A percentile compares a stretch with the other conserved stretches of the same genome.
These are phyloP conservation scores for Nothophaeocryptopus gaeumannii DNA, from an alignment of 2,329 filamentous ascomycete species.

Conservation along the genomic window DNA sequence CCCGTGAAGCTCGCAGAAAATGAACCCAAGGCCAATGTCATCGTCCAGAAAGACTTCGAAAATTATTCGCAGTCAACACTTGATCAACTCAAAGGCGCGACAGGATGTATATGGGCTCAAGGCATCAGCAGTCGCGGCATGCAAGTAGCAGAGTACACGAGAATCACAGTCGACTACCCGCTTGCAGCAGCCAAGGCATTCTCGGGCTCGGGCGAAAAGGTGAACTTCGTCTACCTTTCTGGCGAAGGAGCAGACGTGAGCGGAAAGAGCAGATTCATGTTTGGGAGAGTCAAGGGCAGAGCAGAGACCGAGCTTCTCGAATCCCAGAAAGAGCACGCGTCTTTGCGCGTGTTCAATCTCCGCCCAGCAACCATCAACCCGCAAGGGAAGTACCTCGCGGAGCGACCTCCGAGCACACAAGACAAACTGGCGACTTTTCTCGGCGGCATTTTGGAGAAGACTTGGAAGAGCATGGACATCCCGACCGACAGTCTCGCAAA, in stretches of 20 bases:
- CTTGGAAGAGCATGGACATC: conserved; percentile 37
- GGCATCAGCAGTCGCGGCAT: conserved; percentile 51
- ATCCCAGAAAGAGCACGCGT: conserved; percentile 45
- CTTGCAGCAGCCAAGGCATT: conserved; percentile 63
- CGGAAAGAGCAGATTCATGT: conserved; percentile 58
- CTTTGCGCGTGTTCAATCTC: conserved; percentile 55
- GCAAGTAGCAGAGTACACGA: conserved; percentile 50
- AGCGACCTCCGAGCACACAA: conserved; percentile 12
- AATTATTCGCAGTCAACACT: conserved; percentile 59
- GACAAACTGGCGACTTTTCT: conserved; percentile 16
- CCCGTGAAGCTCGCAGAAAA: conserved; percentile 62
- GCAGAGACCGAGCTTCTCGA: conserved; percentile 60
- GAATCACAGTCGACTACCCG: conserved; percentile 66
- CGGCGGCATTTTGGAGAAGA: conserved; percentile 23
- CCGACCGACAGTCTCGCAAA: conserved; percentile 50
- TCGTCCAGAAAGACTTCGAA: conserved; percentile 66
- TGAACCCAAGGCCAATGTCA: conserved; percentile 62
- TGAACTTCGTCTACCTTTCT: conserved; percentile 71
- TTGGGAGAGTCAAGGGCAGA: conserved; percentile 64
- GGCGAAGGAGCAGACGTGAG: conserved; percentile 59
- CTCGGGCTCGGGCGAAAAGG: conserved; percentile 51
- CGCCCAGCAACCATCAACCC: conserved; percentile 61
- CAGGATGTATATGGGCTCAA: conserved; percentile 71
- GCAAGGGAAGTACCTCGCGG: conserved; percentile 22
- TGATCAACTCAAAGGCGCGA: conserved; percentile 59